These are phyloP conservation scores for Blastomyces parvus DNA, from an alignment of 2,329 filamentous ascomycete genomes.

Conservation along the genomic window DNA sequence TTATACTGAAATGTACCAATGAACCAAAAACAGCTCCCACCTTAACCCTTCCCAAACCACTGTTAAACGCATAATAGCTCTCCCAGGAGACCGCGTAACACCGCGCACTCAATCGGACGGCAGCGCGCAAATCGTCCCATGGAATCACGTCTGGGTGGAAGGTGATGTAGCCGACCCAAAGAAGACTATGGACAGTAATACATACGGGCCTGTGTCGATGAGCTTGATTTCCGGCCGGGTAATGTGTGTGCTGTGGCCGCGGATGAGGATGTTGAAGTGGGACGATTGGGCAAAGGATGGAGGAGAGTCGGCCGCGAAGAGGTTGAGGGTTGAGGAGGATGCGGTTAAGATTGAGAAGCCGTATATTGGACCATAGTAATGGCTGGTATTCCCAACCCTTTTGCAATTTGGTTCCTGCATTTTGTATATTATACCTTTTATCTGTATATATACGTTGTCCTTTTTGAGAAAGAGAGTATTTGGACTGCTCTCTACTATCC, in stretches of 20 bases:
- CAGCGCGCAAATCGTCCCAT: constrained; percentile 53
- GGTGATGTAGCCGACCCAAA: constrained; percentile 64
- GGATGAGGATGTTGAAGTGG: constrained; percentile 30
- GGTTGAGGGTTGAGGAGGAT: constrained; percentile 25
- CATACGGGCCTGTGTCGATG: constrained; percentile 73
- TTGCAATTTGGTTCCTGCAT: background rate
- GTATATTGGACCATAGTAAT: constrained; percentile 3
- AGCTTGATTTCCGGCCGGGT: constrained; percentile 66
- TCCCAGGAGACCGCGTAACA: constrained; percentile 68
- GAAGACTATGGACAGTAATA: constrained; percentile 73
- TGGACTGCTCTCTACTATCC: background rate
- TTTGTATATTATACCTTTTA: background rate
- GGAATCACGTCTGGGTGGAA: constrained; percentile 88
- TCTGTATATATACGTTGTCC: background rate
- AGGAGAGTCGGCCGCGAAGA: constrained; percentile 19
- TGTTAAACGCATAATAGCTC: constrained; percentile 73
- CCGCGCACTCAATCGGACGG: constrained; percentile 41
- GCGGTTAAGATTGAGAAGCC: constrained; percentile 4
- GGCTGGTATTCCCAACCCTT: background rate
- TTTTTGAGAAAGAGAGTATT: background rate
- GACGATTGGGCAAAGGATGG: constrained; percentile 29
- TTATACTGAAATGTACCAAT: constrained; percentile 4
- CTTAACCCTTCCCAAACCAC: constrained; percentile 57
- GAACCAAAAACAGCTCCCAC: constrained; percentile 52
- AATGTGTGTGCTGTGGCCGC: constrained; percentile 61